phyloP scores from a whole-genome alignment of 2,329 filamentous ascomycete genomes.

The Diaporthe vexans region DNA sequence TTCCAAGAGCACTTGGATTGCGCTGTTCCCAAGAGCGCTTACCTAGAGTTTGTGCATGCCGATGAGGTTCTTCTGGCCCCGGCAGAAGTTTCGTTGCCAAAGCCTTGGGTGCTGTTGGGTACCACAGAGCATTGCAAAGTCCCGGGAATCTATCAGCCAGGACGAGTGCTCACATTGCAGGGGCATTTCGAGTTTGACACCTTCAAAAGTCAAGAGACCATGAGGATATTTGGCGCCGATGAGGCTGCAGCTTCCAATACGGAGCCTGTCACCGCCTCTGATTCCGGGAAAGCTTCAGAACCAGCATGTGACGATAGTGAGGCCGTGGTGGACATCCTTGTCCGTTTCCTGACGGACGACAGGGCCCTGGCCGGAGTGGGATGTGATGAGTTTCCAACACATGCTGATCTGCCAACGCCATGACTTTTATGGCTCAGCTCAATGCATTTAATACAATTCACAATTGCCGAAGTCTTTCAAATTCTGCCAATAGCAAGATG shows the following conservation, averaged over 20 bases:
- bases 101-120: slow-evolving; percentile 34
- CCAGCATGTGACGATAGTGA: slow-evolving; percentile 17
- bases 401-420: neutral
- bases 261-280: neutral
- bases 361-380: neutral
- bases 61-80: slow-evolving; percentile 32
- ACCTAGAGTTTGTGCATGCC: slow-evolving; percentile 35
- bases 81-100: neutral
- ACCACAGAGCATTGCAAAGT: slow-evolving; percentile 36
- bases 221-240: slow-evolving; percentile 37
- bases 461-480: neutral
- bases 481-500: neutral
- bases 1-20: neutral
- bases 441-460: neutral
- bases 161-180: slow-evolving; percentile 36
- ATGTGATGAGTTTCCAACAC: neutral
- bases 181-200: slow-evolving; percentile 40
- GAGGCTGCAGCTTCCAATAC: neutral
- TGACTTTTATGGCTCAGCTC: neutral
- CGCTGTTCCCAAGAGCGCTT: neutral
- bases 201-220: slow-evolving; percentile 33
- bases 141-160: slow-evolving; percentile 33
- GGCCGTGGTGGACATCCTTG: slow-evolving; percentile 31
- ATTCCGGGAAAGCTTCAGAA: neutral
- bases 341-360: slow-evolving; percentile 23